Evolutionary conservation across 2,329 filamentous ascomycete genomes (phyloP), one percentile per base, ranked within the genome.

Genomic region (Pestalotiopsis sp.): DNA sequence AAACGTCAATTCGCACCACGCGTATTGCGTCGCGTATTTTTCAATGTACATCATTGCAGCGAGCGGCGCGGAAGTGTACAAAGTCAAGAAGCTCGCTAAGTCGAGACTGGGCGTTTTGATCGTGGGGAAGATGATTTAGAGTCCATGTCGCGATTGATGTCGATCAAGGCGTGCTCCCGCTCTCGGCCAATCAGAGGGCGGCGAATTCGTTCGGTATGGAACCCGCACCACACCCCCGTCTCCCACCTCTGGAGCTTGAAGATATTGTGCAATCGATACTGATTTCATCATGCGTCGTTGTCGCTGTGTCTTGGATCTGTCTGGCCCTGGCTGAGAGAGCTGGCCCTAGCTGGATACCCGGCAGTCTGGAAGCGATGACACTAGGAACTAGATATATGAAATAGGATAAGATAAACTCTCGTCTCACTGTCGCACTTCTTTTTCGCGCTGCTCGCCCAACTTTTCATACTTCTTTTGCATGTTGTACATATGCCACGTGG

Each of bases 91-190:
- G 31, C 31, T 36, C 31, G 31, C 31, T 36, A 36, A 36, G 31
- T 36, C 9, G 31, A 36, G 31, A 36, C 31, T 36, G 31, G 31
- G 31, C 31, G 31, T 36, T 36, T 36, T 36, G 31, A 36, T 52
- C 45, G 14, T 52, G 20, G 5, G 45, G 20, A 25, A 59, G 20
- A n/a, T 59, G 25, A 20, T n/a, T 36, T 62, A 39, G 61, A n/a
- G 61, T 59, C 63, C 14, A 66, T 66, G 63, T 66, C 63, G 63
- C 63, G 49, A 66, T 66, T 66, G 20, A 66, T 66, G 63, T 56
- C 25, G 63, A 66, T 56, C 63, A 66, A 66, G 63, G 63, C 63
- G 63, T 66, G 63, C 41, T 66, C 13, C 23, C 41, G 9, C 5
- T 56, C 14, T 13, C 45, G 7, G 36, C 63, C 63, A 66, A 66